Evolutionary conservation across 2,329 filamentous ascomycete genomes (phyloP), one percentile per base, ranked within the genome.

Genomic region (Scedosporium apiospermum): DNA sequence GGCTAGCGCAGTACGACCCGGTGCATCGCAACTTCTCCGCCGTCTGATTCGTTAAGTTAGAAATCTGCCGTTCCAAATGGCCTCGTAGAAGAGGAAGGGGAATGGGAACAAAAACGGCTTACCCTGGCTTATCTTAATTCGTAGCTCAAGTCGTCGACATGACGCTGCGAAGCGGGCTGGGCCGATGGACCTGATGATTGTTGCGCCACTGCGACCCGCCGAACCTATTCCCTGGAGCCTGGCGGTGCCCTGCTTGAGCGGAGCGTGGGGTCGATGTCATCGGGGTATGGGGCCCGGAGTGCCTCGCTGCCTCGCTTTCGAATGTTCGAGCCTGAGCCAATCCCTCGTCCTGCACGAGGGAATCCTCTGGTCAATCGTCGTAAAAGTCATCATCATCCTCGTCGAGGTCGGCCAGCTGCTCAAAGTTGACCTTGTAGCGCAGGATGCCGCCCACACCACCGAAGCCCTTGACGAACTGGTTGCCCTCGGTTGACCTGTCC

Each of bases 401-500:
- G 72, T 89, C 87, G 72, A 89, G 83, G 76, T 98, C 95, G 77
- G 89, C 89, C 77, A 99, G 85, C 78, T 99, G 96, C 80, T 99
- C 96, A 80, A 99, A 99, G 83, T 99, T 99, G 83, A 99, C 91
- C 83, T 97, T 97, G 87, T 99, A 99, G 70, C 95, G 92, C 74
- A 99, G 87, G 72, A 99, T 88, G 67, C 93, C 93, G 69, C 95
- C 95, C 70, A 99, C 96, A 73, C 95, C 95, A 88, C 95, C 95
- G 73, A 99, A 99, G 67, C 95, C 95, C 82, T 97, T 98, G 72
- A 99, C 95, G 78, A 99, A 99, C 82, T 99, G 95, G 80, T 99
- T 99, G 74, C 95, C 95, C 80, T 99, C 95, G 65, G 91, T 96
- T 65, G 93, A 98, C 68, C 92, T 89, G 75, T 99, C 96, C 58